Conservation (phyloP, 345 rosid species). For the Clarkia xantiana region DNA sequence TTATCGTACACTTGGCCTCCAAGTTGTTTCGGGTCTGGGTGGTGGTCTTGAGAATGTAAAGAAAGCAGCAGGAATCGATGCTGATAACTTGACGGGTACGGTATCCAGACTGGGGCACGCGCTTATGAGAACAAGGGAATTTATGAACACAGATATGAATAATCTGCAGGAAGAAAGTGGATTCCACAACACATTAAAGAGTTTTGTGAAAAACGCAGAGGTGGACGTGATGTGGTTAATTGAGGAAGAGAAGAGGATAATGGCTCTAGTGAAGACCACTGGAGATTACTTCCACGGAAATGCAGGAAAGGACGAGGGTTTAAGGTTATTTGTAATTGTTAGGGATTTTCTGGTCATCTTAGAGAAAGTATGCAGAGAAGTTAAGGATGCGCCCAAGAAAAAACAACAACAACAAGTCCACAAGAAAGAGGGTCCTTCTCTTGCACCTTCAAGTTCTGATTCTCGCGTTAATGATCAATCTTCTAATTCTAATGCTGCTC, state of each 20-base stretch:
- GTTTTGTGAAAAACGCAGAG: slow-evolving; percentile 74
- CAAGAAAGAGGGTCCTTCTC: slow-evolving; percentile 30
- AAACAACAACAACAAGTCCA: slow-evolving; percentile 28
- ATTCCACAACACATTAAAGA: slow-evolving; percentile 51
- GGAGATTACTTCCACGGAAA: slow-evolving; percentile 98
- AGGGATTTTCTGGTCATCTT: slow-evolving; percentile 74
- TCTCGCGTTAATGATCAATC: neutral
- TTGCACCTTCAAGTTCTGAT: slow-evolving; percentile 15
- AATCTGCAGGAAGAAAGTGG: slow-evolving; percentile 55
- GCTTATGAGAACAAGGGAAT: slow-evolving; percentile 38
- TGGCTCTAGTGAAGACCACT: slow-evolving; percentile 79
- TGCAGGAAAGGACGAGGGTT: slow-evolving; percentile 78
- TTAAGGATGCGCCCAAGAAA: slow-evolving; percentile 32
- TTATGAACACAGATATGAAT: slow-evolving; percentile 64
- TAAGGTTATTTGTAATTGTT: slow-evolving; percentile 61
- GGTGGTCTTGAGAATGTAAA: slow-evolving; percentile 73
- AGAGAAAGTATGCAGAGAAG: slow-evolving; percentile 77
- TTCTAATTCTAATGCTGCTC: too few relatives aligned
- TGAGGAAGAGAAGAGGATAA: slow-evolving; percentile 79
- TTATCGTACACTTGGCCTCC: slow-evolving; percentile 65
- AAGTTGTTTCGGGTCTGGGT: slow-evolving; percentile 61
- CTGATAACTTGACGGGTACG: slow-evolving; percentile 63
- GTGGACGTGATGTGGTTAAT: slow-evolving; percentile 41
- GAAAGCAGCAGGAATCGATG: slow-evolving; percentile 75
- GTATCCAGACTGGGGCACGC: slow-evolving; percentile 58